Evolutionary conservation across 2,329 filamentous ascomycete genomes (phyloP), one percentile per base, ranked within the genome.

Genomic region (Trichoderma pleuroti): DNA sequence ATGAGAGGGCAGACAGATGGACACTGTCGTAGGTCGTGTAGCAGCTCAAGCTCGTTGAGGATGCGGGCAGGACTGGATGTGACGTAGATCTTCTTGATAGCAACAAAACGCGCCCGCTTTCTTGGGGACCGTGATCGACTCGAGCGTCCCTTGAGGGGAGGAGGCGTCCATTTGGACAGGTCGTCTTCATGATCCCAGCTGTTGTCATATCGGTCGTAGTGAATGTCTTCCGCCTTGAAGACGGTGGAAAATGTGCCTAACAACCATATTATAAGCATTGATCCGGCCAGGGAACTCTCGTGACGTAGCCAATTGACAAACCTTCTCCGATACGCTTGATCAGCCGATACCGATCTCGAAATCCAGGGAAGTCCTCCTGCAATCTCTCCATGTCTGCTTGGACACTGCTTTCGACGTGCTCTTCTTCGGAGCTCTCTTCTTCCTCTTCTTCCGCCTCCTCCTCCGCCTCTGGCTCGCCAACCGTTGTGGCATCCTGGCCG

Each of bases 11-110:
- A 98, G 30, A 99, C 94, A 2, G 93, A 93, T 49, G 89, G 87
- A 72, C 92, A 97, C 70, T 92, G 88, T 63, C 92, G 89, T 10
- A 99, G 87, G 78, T 97, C 94, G 78, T 97, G 90, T 26, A 99
- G 88, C 26, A 99, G 87, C 76, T 98, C 95, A 21, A 99, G 90
- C 81, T 99, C 96, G 82, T 99, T 99, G 78, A 97, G 89, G 75
- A 99, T 98, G 59, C 96, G 92, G 32, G 91, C 87, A 0, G 96
- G 96, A 75, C 94, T 98, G 73, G 94, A 98, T 0, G 97, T 99
- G 74, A 98, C 96, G 80, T 99, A 99, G 76, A 99, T 99, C 84
- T 99, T 99, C 84, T 99, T 99, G 81, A 99, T 93, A 24, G 97
- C 96, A 73, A 99, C 97, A 77, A 91, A 98, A 78, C 92, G 93